These are phyloP conservation scores for Gyrodon lividus DNA, from an alignment of 768 basidiomycete species.

Conservation along the genomic window DNA sequence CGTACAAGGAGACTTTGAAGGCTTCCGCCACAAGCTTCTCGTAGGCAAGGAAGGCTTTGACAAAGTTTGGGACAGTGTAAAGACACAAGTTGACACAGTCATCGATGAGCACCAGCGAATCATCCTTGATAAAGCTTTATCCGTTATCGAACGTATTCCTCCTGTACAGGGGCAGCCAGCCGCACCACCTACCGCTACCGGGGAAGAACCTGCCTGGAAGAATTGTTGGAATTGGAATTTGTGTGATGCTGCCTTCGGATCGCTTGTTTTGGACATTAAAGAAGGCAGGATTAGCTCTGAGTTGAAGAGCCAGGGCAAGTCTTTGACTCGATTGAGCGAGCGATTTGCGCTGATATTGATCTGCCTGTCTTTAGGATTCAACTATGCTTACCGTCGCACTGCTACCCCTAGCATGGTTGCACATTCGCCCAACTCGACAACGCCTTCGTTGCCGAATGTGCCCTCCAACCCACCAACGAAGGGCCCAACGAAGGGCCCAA, in stretches of 20 bases:
- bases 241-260: constrained; percentile 93
- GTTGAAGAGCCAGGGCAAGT: constrained; percentile 84
- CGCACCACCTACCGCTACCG: constrained; percentile 46
- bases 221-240: constrained; percentile 99
- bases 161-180: constrained; percentile 39
- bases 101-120: constrained; percentile 89
- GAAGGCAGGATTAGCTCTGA: constrained; percentile 93
- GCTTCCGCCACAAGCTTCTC: constrained; percentile 77
- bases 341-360: constrained; percentile 8
- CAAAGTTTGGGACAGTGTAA: constrained; percentile 94
- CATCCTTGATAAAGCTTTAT: constrained; percentile 85
- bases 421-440: constrained; percentile 58
- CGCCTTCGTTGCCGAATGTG: constrained; percentile 47
- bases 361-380: constrained; percentile 64
- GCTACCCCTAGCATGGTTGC: constrained; percentile 51
- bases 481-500: constrained; percentile 33
- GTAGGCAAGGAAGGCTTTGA: constrained; percentile 81
- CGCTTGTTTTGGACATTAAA: constrained; percentile 82
- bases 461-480: too few species aligned
- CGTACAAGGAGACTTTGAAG: constrained; percentile 86
- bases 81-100: constrained; percentile 84
- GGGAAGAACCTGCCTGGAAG: constrained; percentile 95
- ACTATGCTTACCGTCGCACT: constrained; percentile 89
- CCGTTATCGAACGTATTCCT: constrained; percentile 81
- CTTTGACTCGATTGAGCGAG: not conserved